phyloP scores from a whole-genome alignment of 2,329 filamentous ascomycete genomes.

The Calonectria crousiana region DNA sequence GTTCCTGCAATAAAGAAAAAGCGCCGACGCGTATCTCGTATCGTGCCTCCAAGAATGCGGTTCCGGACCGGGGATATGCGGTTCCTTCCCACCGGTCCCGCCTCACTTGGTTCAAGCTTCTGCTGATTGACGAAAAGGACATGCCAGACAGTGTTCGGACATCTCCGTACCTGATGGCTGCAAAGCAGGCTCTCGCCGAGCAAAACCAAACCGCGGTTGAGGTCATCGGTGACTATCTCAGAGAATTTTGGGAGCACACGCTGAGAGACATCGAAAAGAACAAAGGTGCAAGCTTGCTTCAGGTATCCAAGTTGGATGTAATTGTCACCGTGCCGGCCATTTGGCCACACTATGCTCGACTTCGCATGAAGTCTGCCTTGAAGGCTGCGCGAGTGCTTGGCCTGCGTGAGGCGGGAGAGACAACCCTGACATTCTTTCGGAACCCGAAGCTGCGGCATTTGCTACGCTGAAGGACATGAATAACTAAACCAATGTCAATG shows the following conservation, averaged over 20 bases:
- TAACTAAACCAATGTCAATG: slow-evolving; percentile 37
- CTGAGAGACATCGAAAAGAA: slow-evolving; percentile 41
- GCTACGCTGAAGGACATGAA: slow-evolving; percentile 48
- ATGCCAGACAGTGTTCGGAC: slow-evolving; percentile 41
- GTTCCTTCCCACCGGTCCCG: slow-evolving; percentile 41
- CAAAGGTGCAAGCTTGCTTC: slow-evolving; percentile 38
- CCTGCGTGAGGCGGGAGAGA: slow-evolving; percentile 40
- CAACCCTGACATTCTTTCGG: slow-evolving; percentile 52
- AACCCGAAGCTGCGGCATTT: slow-evolving; percentile 61
- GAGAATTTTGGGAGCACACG: slow-evolving; percentile 49
- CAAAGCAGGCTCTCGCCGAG: slow-evolving; percentile 3
- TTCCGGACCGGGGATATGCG: slow-evolving; percentile 49
- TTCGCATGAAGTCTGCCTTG: slow-evolving; percentile 52
- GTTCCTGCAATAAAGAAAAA: slow-evolving; percentile 50
- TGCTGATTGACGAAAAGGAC: slow-evolving; percentile 53
- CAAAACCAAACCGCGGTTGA: slow-evolving; percentile 43
- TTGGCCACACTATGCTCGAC: slow-evolving; percentile 55
- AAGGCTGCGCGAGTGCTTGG: slow-evolving; percentile 52
- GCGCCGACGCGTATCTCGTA: slow-evolving; percentile 46
- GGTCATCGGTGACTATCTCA: slow-evolving; percentile 50
- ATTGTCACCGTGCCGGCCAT: slow-evolving; percentile 60
- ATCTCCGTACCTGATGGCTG: slow-evolving; percentile 37
- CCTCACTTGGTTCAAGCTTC: slow-evolving; percentile 57
- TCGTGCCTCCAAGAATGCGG: background rate
- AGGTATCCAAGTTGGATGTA: slow-evolving; percentile 47